These are phyloP conservation scores for Acrodontium crateriforme DNA, from an alignment of 2,329 filamentous ascomycete species.

Conservation along the genomic window DNA sequence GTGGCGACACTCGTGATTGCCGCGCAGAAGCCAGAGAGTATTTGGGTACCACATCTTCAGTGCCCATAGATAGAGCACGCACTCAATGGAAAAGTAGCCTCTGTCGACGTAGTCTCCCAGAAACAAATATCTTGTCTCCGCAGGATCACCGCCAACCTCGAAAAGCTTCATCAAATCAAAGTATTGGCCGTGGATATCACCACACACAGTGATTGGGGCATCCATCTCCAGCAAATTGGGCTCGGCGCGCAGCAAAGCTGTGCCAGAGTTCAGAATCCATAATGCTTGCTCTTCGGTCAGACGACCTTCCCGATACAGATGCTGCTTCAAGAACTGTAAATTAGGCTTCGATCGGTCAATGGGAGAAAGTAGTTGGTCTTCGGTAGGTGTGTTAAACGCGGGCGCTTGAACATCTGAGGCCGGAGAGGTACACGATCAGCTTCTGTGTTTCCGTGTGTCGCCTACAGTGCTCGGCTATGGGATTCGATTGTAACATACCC, in stretches of 20 bases:
- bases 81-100: constrained; percentile 99
- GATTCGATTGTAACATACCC: constrained; percentile 50
- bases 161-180: constrained; percentile 99
- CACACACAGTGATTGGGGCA: constrained; percentile 94
- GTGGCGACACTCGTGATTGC: constrained; percentile 97
- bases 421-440: constrained; percentile 9
- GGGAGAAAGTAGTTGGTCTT: constrained; percentile 89
- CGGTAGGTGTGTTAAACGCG: constrained; percentile 78
- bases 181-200: constrained; percentile 97
- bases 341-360: constrained; percentile 78
- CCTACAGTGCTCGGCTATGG: no score
- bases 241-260: constrained; percentile 74
- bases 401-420: constrained; percentile 85
- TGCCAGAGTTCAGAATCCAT: constrained; percentile 83
- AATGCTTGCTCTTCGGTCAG: constrained; percentile 94
- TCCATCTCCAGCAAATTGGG: constrained; percentile 98
- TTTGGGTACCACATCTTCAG: constrained; percentile 99
- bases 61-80: constrained; percentile 92
- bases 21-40: constrained; percentile 88
- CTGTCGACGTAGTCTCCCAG: constrained; percentile 95
- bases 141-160: constrained; percentile 90
- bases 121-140: constrained; percentile 93
- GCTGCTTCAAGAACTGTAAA: constrained; percentile 89
- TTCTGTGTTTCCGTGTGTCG: no score
- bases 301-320: constrained; percentile 94